phyloP scores from a whole-genome alignment of 1,139 yeast species.

The Candida sp. region DNA sequence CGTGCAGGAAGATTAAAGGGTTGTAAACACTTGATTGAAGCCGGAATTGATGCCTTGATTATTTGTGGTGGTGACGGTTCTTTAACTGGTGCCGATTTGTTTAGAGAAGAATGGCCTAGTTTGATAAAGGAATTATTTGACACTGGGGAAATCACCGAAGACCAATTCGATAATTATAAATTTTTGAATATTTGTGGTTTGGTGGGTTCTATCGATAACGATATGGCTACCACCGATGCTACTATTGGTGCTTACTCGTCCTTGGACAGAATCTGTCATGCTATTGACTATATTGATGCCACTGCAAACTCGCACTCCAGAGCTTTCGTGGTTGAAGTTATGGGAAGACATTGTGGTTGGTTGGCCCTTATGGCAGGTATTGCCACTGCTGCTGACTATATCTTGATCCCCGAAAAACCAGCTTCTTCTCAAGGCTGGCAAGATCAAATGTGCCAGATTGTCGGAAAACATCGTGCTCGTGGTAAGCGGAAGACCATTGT shows the following conservation, averaged over 20 bases:
- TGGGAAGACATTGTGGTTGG: conserved; percentile 94
- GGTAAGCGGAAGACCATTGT: conserved; percentile 81
- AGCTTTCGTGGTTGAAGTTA: conserved; percentile 84
- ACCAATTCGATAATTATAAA: conserved; percentile 49
- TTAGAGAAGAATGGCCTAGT: conserved; percentile 78
- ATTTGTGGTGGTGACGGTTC: conserved; percentile 91
- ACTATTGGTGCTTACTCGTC: conserved; percentile 83
- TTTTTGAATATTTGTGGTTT: conserved; percentile 71
- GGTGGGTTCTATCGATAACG: conserved; percentile 82
- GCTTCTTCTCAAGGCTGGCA: conserved; percentile 60
- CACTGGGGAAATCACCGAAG: conserved; percentile 45
- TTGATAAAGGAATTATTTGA: conserved; percentile 58
- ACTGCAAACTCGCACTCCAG: conserved; percentile 82
- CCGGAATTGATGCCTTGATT: conserved; percentile 75
- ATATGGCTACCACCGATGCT: conserved; percentile 79
- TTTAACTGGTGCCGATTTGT: conserved; percentile 77
- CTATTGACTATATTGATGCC: conserved; percentile 80
- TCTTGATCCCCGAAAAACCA: conserved; percentile 80
- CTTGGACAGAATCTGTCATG: conserved; percentile 70
- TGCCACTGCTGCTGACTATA: conserved; percentile 78
- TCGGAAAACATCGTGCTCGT: conserved; percentile 60
- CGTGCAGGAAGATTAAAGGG: conserved; percentile 65
- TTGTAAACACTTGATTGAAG: conserved; percentile 65
- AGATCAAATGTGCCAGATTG: conserved; percentile 62
- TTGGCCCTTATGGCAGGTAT: conserved; percentile 81